Conservation (phyloP, 2,329 filamentous ascomycete species). For the Penicillium sp. region DNA sequence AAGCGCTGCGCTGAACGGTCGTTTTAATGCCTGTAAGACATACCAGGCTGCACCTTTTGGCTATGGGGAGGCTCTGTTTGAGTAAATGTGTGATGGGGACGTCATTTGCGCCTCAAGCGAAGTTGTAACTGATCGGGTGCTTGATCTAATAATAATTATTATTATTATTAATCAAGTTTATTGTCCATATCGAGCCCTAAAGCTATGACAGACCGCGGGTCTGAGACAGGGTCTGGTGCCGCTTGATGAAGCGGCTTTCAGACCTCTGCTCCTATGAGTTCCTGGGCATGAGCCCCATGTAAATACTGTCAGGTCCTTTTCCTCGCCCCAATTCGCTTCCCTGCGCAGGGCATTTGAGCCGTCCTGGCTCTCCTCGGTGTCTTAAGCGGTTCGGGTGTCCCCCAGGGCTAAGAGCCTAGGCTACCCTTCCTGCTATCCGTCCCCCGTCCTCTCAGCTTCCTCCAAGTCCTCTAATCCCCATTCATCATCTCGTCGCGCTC, state of each 20-base stretch:
- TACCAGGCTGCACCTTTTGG: too few species aligned
- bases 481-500: conserved; percentile 1
- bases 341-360: conserved; percentile 1
- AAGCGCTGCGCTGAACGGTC: too few species aligned
- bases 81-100: too few species aligned
- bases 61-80: too few species aligned
- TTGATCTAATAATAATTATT: too few species aligned
- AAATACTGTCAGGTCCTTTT: conserved; percentile 4
- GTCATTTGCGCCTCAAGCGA: too few species aligned
- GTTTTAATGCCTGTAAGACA: too few species aligned
- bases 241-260: background rate
- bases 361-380: background rate
- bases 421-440: conserved; percentile 1
- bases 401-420: background rate
- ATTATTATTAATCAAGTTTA: conserved; percentile 6
- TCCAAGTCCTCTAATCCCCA: conserved; percentile 1
- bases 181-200: conserved; percentile 4
- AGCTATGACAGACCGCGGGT: conserved; percentile 4
- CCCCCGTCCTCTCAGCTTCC: background rate
- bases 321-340: background rate
- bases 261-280: conserved; percentile 1
- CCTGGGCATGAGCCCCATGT: background rate
- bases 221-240: background rate
- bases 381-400: background rate
- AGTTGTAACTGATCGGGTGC: too few species aligned